A percentile compares a stretch with the other conserved stretches of the same genome.
These are phyloP conservation scores for Halteria grandinella DNA, from an alignment of 73 alveolate species.

Conservation along the genomic window DNA sequence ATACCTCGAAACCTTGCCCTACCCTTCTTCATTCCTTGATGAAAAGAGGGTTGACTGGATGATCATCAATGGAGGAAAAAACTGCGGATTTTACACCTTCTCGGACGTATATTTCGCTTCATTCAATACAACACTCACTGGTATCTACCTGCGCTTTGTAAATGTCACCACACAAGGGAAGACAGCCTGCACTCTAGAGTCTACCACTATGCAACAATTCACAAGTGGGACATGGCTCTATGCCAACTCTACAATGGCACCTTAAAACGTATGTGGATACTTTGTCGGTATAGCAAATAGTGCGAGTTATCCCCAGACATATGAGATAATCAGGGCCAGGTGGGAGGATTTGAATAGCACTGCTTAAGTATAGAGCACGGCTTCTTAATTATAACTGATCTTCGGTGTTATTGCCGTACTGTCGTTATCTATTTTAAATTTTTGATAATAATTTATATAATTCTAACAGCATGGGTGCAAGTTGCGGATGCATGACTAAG, in stretches of 20 bases:
- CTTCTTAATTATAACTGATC: too few relatives aligned
- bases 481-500: too few relatives aligned
- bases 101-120: constrained; percentile 20
- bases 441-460: too few relatives aligned
- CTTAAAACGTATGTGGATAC: constrained; percentile 22
- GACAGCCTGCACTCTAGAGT: neutral
- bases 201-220: neutral
- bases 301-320: too few relatives aligned
- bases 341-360: too few relatives aligned
- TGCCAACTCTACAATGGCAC: constrained; percentile 12
- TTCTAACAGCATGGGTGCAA: too few relatives aligned
- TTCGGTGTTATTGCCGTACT: too few relatives aligned
- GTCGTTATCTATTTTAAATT: too few relatives aligned
- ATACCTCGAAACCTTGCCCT: too few relatives aligned
- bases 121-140: neutral
- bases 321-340: too few relatives aligned
- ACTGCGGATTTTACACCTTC: constrained; percentile 34
- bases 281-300: constrained; percentile 33
- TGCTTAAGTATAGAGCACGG: too few relatives aligned
- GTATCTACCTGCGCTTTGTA: neutral
- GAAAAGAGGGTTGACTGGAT: constrained; percentile 45
- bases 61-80: neutral
- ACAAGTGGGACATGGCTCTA: constrained; percentile 20
- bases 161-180: constrained; percentile 27
- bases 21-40: too few relatives aligned